Evolutionary conservation across 2,329 filamentous ascomycete species (phyloP), one percentile per base, ranked within the genome.

Genomic region (Xylaria sp.): DNA sequence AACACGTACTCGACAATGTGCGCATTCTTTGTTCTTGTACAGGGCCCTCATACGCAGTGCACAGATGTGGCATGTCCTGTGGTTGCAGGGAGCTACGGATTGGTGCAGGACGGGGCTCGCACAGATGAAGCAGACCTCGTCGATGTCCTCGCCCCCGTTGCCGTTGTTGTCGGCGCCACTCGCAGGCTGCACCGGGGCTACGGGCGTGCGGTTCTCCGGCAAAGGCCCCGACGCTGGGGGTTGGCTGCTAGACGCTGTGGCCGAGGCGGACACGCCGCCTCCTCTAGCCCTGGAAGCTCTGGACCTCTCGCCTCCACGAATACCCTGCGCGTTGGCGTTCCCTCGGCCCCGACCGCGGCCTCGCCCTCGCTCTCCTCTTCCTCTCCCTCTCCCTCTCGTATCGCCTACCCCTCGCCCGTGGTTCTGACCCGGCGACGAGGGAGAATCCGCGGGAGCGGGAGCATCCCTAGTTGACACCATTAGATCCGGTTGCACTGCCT

Each of bases 41-140:
- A 99, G 80, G 1, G 94, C 95, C 70, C 95, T 87, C 86, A 98
- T 87, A 62, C 95, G 87, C 69, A 99, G 80, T 9, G 93, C 90
- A 76, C 95, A 99, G 67, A 98, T 97, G 78, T 99, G 95, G 75
- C 95, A 99, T 49, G 94, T 97, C 59, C 91, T 86, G 78, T 99
- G 95, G 76, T 97, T 98, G 79, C 95, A 99, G 19, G 95, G 94
- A 31, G 93, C 88, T 67, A 99, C 87, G 9, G 93, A 90, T 70
- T 92, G 88, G 79, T 98, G 93, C 49, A 90, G 87, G 48, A 99
- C 89, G 2, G 89, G 87, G 67, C 93, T 97, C 58, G 95, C 94
- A 78, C 95, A 99, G 73, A 99, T 99, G 78, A 98, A 98, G 85
- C 95, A 99, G 63, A 97, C 85, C 65, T 97, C 93, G 58, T 93